A percentile compares a stretch with the other conserved stretches of the same genome.
These are phyloP conservation scores for Pythium sp. DNA, from an alignment of 352 stramenopile species.

Conservation along the genomic window DNA sequence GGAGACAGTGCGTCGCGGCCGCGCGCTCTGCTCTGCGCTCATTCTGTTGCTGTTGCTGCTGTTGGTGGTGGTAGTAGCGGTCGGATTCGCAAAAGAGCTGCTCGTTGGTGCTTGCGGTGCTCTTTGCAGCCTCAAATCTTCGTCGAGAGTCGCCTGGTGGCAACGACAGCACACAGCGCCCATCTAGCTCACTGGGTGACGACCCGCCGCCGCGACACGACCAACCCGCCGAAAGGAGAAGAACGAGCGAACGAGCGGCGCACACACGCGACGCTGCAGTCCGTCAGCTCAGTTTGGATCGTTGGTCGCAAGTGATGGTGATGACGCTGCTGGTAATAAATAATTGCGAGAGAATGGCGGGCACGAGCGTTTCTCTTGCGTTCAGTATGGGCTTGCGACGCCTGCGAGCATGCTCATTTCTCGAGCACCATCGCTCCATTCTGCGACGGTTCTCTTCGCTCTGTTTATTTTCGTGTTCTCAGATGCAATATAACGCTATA, in stretches of 20 bases:
- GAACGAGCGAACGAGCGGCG: background rate
- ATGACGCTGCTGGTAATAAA: background rate
- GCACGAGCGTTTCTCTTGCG: background rate
- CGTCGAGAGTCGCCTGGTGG: constrained; percentile 60
- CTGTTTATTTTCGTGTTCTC: background rate
- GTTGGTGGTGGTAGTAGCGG: background rate
- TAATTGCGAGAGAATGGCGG: background rate
- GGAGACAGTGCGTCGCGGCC: background rate
- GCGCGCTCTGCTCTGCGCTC: constrained; percentile 2
- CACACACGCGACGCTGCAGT: constrained; percentile 2
- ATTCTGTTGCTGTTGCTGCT: constrained; percentile 7
- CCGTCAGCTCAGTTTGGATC: background rate
- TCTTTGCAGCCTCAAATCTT: constrained; percentile 32
- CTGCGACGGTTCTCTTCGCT: background rate
- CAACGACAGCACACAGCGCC: constrained; percentile 67
- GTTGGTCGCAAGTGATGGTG: background rate
- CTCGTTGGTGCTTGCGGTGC: background rate
- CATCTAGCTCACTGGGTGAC: constrained; percentile 29
- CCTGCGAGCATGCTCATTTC: background rate
- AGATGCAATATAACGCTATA: background rate
- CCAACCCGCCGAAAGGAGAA: background rate
- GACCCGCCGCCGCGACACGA: background rate
- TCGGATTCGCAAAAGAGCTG: background rate
- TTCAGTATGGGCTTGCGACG: constrained; percentile 1
- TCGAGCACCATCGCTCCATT: background rate